These are phyloP conservation scores for Candida sp. DNA, from an alignment of 1,139 yeast genomes.

Conservation along the genomic window DNA sequence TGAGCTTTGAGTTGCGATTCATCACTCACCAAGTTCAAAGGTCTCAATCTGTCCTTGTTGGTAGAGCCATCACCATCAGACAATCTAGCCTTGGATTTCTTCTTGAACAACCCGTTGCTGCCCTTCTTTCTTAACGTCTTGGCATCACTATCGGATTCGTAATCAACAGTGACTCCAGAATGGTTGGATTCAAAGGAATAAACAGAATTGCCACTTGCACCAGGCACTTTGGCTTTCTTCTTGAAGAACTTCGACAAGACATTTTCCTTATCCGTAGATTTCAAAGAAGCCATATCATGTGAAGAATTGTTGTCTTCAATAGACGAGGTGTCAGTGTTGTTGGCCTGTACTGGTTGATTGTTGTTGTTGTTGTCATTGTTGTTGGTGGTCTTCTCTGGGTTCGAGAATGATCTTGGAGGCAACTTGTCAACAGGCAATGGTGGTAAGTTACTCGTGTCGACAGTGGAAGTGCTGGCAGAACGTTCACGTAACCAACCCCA, in stretches of 20 bases:
- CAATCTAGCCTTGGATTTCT: conserved; percentile 13
- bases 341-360: not conserved
- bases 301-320: not conserved
- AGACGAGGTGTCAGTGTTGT: not conserved
- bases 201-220: conserved; percentile 7
- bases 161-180: conserved; percentile 31
- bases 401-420: conserved; percentile 38
- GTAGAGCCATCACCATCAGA: conserved; percentile 9
- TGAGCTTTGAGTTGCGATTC: conserved; percentile 3
- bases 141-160: conserved; percentile 31
- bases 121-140: conserved; percentile 28
- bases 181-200: conserved; percentile 15
- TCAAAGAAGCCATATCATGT: conserved; percentile 7
- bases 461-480: conserved; percentile 32
- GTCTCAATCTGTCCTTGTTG: conserved; percentile 7
- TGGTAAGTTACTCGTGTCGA: conserved; percentile 24
- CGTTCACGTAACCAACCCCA: conserved; percentile 49
- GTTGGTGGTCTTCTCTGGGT: conserved; percentile 26
- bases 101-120: conserved; percentile 14
- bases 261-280: conserved; percentile 36
- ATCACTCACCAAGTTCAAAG: conserved; percentile 6
- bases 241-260: conserved; percentile 49
- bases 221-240: conserved; percentile 41
- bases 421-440: conserved; percentile 21
- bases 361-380: not conserved